Base-by-base conservation (phyloP, 305 asterid species). In the Solanum chacoense region DNA sequence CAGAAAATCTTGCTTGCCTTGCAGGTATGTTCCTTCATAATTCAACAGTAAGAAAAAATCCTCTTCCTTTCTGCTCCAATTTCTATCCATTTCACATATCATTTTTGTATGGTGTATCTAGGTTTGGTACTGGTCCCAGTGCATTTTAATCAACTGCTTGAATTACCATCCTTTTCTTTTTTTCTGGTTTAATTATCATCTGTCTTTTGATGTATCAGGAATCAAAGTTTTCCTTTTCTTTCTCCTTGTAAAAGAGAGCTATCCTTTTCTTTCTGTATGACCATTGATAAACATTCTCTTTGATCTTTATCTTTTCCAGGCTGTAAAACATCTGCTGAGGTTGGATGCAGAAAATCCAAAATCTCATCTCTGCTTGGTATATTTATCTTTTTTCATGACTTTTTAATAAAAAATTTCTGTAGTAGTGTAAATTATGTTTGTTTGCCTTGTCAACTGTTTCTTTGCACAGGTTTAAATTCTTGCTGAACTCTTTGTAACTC, bases 341-440 rank as follows among this genome's bases (percentile, higher is more conserved):
- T 93, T 97, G 95, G 98, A 94, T 93, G 93, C 94, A 42, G 94
- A 94, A 87, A 92, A 91, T 92, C 96, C 99, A 35, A 98, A 96
- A 89, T 93, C 96, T n/a, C 99, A 96, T 92, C 93, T 98, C 84
- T 94, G 98, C 92, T 92, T 95, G 99, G 99, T 97, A 96, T 92
- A 96, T 86, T 12, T 45, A 37, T 77, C 67, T 85, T 90, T 65
- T 42, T 50, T 88, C 40, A 83, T 18, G 28, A 65, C 42, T 63
- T 35, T 79, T 90, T 72, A 87, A 88, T 38, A 87, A 65, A 72
- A 5, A 18, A 74, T 65, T n/a, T 88, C 50, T 14, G 83, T 40
- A 12, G 32, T 29, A 29, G 22, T 31, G 73, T 42, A 87, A 9
- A 7, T 37, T 42, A 87, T 74, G 5, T 34, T 24, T 11, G 18